Evolutionary conservation across 2,329 filamentous ascomycete genomes (phyloP).

Genomic region (Neonectria coccinea): DNA sequence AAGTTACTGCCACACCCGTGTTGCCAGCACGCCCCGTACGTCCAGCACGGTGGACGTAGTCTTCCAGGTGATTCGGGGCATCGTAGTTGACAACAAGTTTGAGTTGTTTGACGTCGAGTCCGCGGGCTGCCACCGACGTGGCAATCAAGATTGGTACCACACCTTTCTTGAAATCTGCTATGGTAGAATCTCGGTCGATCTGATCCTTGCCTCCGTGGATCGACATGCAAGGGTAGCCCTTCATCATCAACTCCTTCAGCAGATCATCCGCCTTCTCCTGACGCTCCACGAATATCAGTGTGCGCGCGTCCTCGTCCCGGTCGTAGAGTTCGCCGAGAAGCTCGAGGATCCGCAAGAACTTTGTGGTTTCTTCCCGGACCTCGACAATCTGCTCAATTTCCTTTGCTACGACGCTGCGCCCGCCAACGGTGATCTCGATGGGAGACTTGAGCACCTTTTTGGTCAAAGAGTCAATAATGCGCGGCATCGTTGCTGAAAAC

Average conservation of each 20-base stretch:
- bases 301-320: conserved; percentile 88
- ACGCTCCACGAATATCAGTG: conserved; percentile 90
- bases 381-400: conserved; percentile 96
- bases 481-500: conserved; percentile 96
- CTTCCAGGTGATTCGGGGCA: conserved; percentile 92
- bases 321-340: conserved; percentile 89
- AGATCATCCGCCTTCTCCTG: conserved; percentile 90
- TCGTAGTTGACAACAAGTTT: conserved; percentile 98
- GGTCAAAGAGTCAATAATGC: conserved; percentile 89
- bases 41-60: conserved; percentile 94
- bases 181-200: conserved; percentile 90
- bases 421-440: conserved; percentile 92
- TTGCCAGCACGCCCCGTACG: conserved; percentile 95
- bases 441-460: conserved; percentile 89
- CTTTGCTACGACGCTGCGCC: conserved; percentile 85
- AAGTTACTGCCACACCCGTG: conserved; percentile 93
- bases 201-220: conserved; percentile 96
- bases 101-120: conserved; percentile 94
- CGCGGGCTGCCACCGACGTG: conserved; percentile 94
- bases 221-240: conserved; percentile 91
- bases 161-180: conserved; percentile 93
- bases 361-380: conserved; percentile 82
- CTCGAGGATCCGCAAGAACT: conserved; percentile 86
- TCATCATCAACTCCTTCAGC: conserved; percentile 81
- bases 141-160: conserved; percentile 91